Evolutionary conservation across 495 filamentous ascomycete species (phyloP), one percentile per base, ranked within the genome.

Genomic region (Talaromyces wortmannii): DNA sequence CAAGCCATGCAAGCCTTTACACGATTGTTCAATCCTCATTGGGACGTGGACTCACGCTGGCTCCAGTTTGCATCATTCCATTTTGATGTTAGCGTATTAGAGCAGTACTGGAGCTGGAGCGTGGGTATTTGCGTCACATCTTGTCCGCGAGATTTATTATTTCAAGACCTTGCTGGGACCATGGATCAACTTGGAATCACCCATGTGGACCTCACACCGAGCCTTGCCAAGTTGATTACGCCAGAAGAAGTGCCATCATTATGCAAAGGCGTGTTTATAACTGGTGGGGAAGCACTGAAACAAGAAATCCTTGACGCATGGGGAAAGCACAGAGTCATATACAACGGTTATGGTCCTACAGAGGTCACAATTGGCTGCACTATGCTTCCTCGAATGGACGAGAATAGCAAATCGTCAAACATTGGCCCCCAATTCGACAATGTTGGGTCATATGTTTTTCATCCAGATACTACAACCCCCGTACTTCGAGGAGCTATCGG

Each of bases 61-160:
- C 73, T 95, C 12, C 90, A 95, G 65, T 95, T 95, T 61, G 90
- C 90, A 6, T 90, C 88, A 0, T 88, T 91, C 52, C 89, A 92
- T 64, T 95, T 95, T 56, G 90, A 95, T 60, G 90, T 94, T 17
- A 90, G 87, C 30, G 87, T 94, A 6, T 73, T 94, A 13, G 90
- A 95, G 65, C 89, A 92, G 59, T 95, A 88, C 66, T 94, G 88
- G 88, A 90, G 81, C 48, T 95, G 90, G 90, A 89, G 82, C 47
- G 85, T 90, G 10, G 89, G 90, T 6, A 89, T 94, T 45, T 84
- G 85, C 8, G 81, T 94, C 5, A 85, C 88, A 2, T 86, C 87
- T 13, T 89, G 86, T 4, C 86, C 89, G 0, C 78, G 85, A 56
- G 89, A 94, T 62, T 57, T 92, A 7, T 80, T 95, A 7, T 84